Evolutionary conservation across 257 asterid genomes (phyloP).

Genomic region (Solanum piurae): DNA sequence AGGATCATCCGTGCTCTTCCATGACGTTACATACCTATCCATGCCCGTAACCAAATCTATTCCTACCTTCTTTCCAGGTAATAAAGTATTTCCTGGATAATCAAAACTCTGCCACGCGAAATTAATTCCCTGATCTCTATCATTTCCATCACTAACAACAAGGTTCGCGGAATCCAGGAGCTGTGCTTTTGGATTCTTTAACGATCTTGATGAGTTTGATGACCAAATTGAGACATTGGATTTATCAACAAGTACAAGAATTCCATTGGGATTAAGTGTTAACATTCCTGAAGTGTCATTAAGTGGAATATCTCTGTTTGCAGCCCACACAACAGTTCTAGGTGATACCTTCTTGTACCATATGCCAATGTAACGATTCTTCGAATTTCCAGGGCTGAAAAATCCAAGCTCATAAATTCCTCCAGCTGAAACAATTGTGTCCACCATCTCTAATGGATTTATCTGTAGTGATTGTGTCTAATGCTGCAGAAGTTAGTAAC

Average conservation of each 20-base stretch:
- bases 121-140: neutral
- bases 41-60: neutral
- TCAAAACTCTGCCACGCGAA: conserved; percentile 10
- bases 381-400: neutral
- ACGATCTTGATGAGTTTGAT: neutral
- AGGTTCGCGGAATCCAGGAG: conserved; percentile 4
- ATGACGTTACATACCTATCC: neutral
- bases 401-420: neutral
- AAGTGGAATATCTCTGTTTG: neutral
- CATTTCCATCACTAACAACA: neutral
- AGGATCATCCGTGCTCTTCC: conserved; percentile 14
- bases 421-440: conserved; percentile 1
- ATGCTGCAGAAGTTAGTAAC: neutral
- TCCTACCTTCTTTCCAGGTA: conserved; percentile 10
- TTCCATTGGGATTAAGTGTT: neutral
- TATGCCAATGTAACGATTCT: conserved; percentile 1
- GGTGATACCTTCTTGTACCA: neutral
- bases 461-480: neutral
- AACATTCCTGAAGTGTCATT: neutral
- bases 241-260: neutral
- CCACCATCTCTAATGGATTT: neutral
- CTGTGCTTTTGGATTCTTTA: neutral
- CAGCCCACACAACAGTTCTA: neutral
- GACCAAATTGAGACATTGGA: neutral
- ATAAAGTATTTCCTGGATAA: neutral